Evolutionary conservation across 805 yeast species (phyloP).

Genomic region (Clavispora carvajalis): DNA sequence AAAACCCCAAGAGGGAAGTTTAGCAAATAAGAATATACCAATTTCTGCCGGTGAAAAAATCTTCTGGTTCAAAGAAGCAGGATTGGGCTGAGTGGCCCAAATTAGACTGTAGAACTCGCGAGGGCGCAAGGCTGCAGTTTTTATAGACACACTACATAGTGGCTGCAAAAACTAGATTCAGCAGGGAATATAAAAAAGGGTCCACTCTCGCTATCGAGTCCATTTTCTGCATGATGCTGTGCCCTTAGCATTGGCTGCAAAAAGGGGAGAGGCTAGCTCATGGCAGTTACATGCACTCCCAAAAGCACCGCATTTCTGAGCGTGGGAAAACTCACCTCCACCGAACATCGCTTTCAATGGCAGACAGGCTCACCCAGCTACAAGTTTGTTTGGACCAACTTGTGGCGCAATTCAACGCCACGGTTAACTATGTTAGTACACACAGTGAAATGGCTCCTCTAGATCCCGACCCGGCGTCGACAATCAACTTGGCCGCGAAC

Average conservation of each 20-base stretch:
- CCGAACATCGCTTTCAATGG: conserved; percentile 37
- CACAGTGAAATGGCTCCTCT: conserved; percentile 33
- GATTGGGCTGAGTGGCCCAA: too few species aligned
- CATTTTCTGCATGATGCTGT: too few species aligned
- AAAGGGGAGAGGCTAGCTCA: neutral
- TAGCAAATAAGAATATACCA: too few species aligned
- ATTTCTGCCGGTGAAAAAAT: too few species aligned
- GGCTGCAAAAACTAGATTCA: neutral
- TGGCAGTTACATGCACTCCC: neutral
- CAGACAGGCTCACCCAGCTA: conserved; percentile 85
- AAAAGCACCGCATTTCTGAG: neutral
- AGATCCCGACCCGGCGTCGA: conserved; percentile 60
- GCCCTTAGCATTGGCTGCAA: neutral
- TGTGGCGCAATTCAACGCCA: conserved; percentile 74
- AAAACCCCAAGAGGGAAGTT: too few species aligned
- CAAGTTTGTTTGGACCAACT: conserved; percentile 84
- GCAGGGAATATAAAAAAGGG: neutral
- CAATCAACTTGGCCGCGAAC: conserved; percentile 57
- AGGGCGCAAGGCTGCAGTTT: neutral
- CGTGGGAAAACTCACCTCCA: neutral
- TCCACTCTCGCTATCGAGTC: too few species aligned
- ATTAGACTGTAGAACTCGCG: too few species aligned
- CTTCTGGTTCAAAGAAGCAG: too few species aligned
- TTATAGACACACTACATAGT: neutral
- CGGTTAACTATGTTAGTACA: conserved; percentile 59